These are phyloP conservation scores for Pseudozyma hubeiensis DNA, from an alignment of 1,284 basidiomycete species.

Conservation along the genomic window DNA sequence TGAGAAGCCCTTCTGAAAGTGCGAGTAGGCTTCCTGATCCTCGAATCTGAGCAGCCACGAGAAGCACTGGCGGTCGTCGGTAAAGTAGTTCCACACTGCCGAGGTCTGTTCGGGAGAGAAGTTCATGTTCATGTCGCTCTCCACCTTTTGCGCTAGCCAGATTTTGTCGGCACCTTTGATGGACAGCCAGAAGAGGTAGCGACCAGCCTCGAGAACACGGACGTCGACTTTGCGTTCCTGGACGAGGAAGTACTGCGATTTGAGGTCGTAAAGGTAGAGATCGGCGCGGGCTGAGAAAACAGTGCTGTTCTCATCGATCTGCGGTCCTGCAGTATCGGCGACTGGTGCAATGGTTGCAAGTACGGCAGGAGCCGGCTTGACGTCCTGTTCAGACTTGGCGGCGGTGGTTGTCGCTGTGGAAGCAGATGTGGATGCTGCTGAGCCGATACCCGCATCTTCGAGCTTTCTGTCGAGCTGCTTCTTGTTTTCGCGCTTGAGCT, in stretches of 20 bases:
- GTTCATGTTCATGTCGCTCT: slow-evolving; percentile 69
- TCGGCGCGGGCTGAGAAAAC: slow-evolving; percentile 69
- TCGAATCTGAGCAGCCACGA: slow-evolving; percentile 87
- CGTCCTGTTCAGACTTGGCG: slow-evolving; percentile 12
- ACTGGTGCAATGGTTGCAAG: slow-evolving; percentile 32
- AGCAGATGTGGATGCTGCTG: background rate
- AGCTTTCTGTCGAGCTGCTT: slow-evolving; percentile 40
- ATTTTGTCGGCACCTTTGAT: slow-evolving; percentile 70
- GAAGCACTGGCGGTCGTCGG: slow-evolving; percentile 74
- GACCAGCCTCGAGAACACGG: slow-evolving; percentile 75
- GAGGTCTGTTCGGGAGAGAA: slow-evolving; percentile 71
- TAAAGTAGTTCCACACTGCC: slow-evolving; percentile 82
- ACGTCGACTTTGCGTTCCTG: slow-evolving; percentile 79
- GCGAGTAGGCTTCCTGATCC: slow-evolving; percentile 74
- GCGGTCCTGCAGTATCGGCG: slow-evolving; percentile 34
- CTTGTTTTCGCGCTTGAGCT: slow-evolving; percentile 26
- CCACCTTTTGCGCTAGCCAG: slow-evolving; percentile 79
- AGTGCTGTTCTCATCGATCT: slow-evolving; percentile 22
- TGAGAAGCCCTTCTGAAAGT: slow-evolving; percentile 78
- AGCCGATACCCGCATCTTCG: slow-evolving; percentile 23
- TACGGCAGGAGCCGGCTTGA: slow-evolving; percentile 7
- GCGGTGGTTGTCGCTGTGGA: slow-evolving; percentile 5
- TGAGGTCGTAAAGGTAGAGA: slow-evolving; percentile 79
- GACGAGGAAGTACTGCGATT: slow-evolving; percentile 77
- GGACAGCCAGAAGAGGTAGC: slow-evolving; percentile 75